Conservation (phyloP, 768 basidiomycete species). For the Suillus fuscotomentosus region DNA sequence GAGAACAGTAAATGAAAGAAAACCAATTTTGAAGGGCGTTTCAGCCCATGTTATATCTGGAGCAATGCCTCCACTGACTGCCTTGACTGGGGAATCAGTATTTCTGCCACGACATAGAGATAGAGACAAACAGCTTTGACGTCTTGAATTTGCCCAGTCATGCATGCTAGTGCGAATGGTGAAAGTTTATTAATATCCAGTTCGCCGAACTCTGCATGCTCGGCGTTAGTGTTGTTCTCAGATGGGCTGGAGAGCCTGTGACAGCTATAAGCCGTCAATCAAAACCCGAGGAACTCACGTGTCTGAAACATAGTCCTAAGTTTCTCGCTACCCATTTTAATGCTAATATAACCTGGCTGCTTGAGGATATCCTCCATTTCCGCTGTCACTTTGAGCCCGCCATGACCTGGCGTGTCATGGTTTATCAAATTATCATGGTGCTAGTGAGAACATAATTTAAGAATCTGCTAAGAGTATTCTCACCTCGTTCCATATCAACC, state of each 20-base stretch:
- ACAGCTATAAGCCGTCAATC: neutral
- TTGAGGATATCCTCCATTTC: conserved; percentile 27
- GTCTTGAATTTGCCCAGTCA: conserved; percentile 18
- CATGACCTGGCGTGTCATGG: conserved; percentile 1
- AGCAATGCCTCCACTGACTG: conserved; percentile 26
- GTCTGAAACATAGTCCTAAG: conserved; percentile 30
- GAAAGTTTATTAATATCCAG: conserved; percentile 20
- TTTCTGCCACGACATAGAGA: neutral
- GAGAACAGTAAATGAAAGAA: conserved; percentile 36
- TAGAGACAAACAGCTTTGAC: conserved; percentile 21
- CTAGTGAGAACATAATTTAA: neutral
- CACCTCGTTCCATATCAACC: neutral
- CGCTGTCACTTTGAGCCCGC: conserved; percentile 24
- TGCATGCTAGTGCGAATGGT: conserved; percentile 23
- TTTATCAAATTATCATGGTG: neutral
- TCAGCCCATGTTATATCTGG: conserved; percentile 40
- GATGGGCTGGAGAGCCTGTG: neutral
- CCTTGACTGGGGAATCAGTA: conserved; percentile 11
- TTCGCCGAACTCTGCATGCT: conserved; percentile 15
- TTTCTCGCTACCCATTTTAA: conserved; percentile 21
- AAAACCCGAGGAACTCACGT: conserved; percentile 16
- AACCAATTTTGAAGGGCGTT: conserved; percentile 43
- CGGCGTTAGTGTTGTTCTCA: neutral
- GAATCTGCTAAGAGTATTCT: neutral
- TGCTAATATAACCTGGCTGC: conserved; percentile 24